Base-by-base conservation (phyloP, 352 stramenopile species). In the Blastocystis sp. region DNA sequence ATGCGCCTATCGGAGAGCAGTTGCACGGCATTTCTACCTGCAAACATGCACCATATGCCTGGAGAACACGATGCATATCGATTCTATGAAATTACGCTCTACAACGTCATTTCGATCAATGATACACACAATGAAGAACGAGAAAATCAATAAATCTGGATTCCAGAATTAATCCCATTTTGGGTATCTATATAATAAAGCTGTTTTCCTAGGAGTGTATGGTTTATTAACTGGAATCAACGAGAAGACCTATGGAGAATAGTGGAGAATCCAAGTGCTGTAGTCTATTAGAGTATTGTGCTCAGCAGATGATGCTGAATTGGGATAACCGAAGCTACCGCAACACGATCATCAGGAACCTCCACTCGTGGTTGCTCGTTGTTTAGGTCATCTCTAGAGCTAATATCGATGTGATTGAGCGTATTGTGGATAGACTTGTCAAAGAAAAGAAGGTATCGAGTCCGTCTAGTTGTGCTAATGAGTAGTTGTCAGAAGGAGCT, bases 261-360 rank as follows among this genome's bases (percentile, higher is more conserved):
- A n/a, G 11, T 13, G 50, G 50, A n/a, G 50, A 59, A n/a, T 1
- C 1, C 11, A 13, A 59, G 50, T 59, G 5, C 39, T 37, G 68
- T 47, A 85, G 43, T 11, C 56, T 85, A n/a, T 47, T 85, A 55
- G 73, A 85, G 26, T 85, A 85, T 43, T 85, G 73, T 47, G 73
- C 73, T 16, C 41, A 68, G 30, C 73, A 85, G 11, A 66, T 85
- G 53, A 50, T 85, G 20, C 24, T 26, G 18, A 85, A 85, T 26
- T 85, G 73, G 73, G 73, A 85, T 55, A 68, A 85, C 45, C 45
- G 73, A 4, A 85, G 63, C 20, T 85, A 66, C 56, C 45, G 73
- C 20, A 6, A 20, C 39, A 30, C 65, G 20, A 66, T 85, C 20
- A 56, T 85, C 34, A 11, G 34, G 13, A 50, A 53, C 18, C 43